phyloP scores from a whole-genome alignment of 768 basidiomycete genomes.

The Xerocomellus chrysenteron region DNA sequence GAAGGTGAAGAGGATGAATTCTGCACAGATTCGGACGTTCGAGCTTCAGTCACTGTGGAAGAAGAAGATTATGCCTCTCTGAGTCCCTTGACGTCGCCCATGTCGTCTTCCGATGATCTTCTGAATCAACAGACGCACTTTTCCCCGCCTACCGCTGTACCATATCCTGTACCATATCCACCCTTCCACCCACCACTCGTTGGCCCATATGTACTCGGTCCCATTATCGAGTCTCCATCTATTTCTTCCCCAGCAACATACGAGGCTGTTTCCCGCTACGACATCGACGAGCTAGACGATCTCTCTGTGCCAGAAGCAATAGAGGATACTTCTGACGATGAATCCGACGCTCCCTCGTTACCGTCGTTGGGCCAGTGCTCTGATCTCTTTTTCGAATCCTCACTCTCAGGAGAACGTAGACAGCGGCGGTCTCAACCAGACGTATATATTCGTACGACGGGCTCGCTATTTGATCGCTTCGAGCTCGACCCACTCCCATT shows the following conservation, averaged over 20 bases:
- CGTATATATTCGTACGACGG: conserved; percentile 60
- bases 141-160: conserved; percentile 45
- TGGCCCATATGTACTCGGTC: conserved; percentile 50
- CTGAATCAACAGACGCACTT: conserved; percentile 50
- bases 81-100: conserved; percentile 66
- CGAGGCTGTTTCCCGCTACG: conserved; percentile 64
- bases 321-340: conserved; percentile 84
- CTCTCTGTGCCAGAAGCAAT: conserved; percentile 75
- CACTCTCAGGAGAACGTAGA: conserved; percentile 51
- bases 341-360: conserved; percentile 68
- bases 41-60: conserved; percentile 49
- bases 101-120: conserved; percentile 78
- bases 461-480: conserved; percentile 62
- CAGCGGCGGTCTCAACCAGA: conserved; percentile 49
- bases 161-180: conserved; percentile 69
- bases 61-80: conserved; percentile 58
- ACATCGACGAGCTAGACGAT: conserved; percentile 64
- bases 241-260: conserved; percentile 36
- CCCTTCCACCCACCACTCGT: conserved; percentile 57
- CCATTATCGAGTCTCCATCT: conserved; percentile 42
- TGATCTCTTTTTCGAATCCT: conserved; percentile 50
- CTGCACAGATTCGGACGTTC: conserved; percentile 43
- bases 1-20: conserved; percentile 71
- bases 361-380: conserved; percentile 61
- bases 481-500: conserved; percentile 74